Conservation (phyloP, 2,329 filamentous ascomycete genomes). For the Lecanosticta acicola region DNA sequence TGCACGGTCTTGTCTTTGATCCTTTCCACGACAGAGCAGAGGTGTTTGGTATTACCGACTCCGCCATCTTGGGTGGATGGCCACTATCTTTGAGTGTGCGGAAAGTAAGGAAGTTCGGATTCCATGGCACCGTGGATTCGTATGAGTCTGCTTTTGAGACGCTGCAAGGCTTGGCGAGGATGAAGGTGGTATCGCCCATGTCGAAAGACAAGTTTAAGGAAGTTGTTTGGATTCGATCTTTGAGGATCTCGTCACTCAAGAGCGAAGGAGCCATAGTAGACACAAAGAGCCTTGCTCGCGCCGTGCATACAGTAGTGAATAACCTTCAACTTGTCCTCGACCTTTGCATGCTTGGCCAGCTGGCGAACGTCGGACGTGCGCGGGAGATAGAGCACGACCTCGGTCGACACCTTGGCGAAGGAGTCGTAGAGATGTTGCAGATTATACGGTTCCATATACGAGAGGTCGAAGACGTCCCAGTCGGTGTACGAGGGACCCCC, state of each 20-base stretch:
- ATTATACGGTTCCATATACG: conserved; percentile 82
- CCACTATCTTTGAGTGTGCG: conserved; percentile 18
- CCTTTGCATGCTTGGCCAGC: conserved; percentile 49
- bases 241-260: neutral
- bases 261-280: conserved; percentile 51
- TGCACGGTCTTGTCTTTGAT: conserved; percentile 11
- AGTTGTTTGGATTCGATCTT: neutral
- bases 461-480: conserved; percentile 72
- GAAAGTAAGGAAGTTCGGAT: conserved; percentile 42
- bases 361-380: conserved; percentile 78
- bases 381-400: conserved; percentile 74
- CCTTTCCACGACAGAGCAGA: conserved; percentile 32
- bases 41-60: conserved; percentile 20
- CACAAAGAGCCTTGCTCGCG: conserved; percentile 70
- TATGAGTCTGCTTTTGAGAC: conserved; percentile 38
- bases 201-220: conserved; percentile 1
- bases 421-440: conserved; percentile 57
- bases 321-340: conserved; percentile 59
- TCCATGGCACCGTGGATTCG: conserved; percentile 42
- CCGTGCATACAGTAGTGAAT: conserved; percentile 90
- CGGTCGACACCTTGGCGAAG: conserved; percentile 49
- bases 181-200: conserved; percentile 23
- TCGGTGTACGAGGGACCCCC: conserved; percentile 62
- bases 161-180: conserved; percentile 33
- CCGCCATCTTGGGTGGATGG: conserved; percentile 32